A percentile compares a stretch with the other conserved stretches of the same genome.
These are phyloP conservation scores for Colletotrichum sp. DNA, from an alignment of 2,329 filamentous ascomycete genomes.

Conservation along the genomic window DNA sequence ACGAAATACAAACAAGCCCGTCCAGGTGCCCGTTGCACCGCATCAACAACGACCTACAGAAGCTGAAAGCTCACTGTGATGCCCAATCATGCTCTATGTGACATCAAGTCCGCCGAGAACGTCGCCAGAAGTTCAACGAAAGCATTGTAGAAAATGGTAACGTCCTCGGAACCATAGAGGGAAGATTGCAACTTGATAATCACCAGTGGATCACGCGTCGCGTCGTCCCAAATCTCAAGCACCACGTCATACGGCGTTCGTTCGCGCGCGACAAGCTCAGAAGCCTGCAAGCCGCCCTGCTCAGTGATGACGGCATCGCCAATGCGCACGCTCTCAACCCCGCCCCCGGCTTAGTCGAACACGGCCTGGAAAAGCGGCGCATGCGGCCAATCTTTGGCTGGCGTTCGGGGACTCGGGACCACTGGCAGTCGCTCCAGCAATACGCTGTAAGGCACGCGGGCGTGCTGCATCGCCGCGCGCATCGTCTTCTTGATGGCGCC, in stretches of 20 bases:
- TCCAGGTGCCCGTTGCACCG: rapidly evolving
- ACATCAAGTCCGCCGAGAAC: not conserved
- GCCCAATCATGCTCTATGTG: not conserved
- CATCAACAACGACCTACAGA: not conserved
- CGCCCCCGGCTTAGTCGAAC: not conserved
- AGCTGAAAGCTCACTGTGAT: not conserved
- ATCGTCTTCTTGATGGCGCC: not conserved
- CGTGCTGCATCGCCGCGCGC: not conserved
- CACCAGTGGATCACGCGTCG: not conserved
- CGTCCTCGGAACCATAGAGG: not conserved
- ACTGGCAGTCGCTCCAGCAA: not conserved
- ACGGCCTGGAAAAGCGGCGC: slow-evolving; percentile 2
- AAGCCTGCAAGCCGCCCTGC: not conserved
- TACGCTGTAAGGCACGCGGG: not conserved
- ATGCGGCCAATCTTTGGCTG: not conserved
- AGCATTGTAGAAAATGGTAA: not conserved
- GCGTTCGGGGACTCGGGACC: not conserved
- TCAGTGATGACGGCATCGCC: not conserved
- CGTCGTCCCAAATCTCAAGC: not conserved
- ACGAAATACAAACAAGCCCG: not conserved
- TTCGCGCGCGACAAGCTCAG: not conserved
- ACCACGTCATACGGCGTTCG: slow-evolving; percentile 4
- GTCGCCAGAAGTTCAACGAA: not conserved
- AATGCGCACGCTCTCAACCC: not conserved
- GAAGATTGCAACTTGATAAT: not conserved